These are phyloP conservation scores for Maudiozyma bulderi DNA, from an alignment of 805 yeast species.

Conservation along the genomic window DNA sequence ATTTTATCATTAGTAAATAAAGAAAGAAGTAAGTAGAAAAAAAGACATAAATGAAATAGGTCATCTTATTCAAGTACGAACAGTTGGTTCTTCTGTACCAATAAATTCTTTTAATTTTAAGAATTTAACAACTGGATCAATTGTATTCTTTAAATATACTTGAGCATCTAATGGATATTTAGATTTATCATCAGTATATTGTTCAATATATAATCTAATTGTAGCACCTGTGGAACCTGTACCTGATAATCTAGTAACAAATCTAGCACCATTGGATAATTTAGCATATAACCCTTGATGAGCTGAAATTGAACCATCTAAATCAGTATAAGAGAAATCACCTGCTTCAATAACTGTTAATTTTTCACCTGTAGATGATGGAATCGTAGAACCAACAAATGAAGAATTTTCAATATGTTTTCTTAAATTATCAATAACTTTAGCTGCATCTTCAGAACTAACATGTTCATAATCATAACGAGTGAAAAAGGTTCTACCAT, in stretches of 20 bases:
- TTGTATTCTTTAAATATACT: slow-evolving; percentile 55
- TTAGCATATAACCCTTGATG: slow-evolving; percentile 87
- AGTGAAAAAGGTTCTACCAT: slow-evolving; percentile 96
- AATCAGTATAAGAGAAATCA: slow-evolving; percentile 86
- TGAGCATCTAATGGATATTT: slow-evolving; percentile 48
- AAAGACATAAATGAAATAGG: not conserved
- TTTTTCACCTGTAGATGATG: slow-evolving; percentile 30
- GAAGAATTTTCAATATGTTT: slow-evolving; percentile 29
- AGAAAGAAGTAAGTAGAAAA: not conserved
- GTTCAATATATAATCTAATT: slow-evolving; percentile 84
- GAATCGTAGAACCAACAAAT: slow-evolving; percentile 44
- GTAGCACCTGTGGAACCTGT: slow-evolving; percentile 98
- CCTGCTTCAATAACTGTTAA: slow-evolving; percentile 64
- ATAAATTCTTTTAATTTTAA: slow-evolving; percentile 63
- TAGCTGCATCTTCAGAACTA: slow-evolving; percentile 59
- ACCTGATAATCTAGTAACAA: slow-evolving; percentile 86
- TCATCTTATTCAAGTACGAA: slow-evolving; percentile 23
- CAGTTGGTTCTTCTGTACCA: slow-evolving; percentile 84
- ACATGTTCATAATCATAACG: slow-evolving; percentile 92
- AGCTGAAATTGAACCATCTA: slow-evolving; percentile 82
- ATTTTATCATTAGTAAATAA: too few relatives aligned
- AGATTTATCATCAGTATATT: slow-evolving; percentile 54
- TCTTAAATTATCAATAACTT: slow-evolving; percentile 49
- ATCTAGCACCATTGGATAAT: slow-evolving; percentile 72
- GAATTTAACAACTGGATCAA: slow-evolving; percentile 53